A percentile compares a stretch with the other conserved stretches of the same genome.
Conservation (phyloP, 2,329 filamentous ascomycete species). For the Phyllosticta ampelicida region DNA sequence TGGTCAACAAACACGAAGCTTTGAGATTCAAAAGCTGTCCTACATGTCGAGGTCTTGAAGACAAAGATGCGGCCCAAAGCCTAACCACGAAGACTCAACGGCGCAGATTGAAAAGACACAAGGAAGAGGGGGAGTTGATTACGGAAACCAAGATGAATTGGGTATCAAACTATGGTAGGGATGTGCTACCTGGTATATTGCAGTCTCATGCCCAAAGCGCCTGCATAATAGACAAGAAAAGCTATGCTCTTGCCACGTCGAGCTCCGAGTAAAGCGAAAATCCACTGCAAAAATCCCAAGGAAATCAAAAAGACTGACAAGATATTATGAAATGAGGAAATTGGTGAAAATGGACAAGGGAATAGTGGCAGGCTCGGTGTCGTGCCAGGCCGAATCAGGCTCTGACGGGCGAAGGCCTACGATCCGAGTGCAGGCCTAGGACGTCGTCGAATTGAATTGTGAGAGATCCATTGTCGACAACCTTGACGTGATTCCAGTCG, state of each 20-base stretch:
- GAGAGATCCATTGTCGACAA: slow-evolving; percentile 23
- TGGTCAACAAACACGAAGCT: not conserved
- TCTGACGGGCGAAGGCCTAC: slow-evolving; percentile 7
- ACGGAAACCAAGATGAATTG: not conserved
- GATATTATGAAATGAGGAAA: not conserved
- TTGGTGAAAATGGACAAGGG: not conserved
- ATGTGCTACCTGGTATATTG: not conserved
- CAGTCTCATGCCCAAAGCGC: not conserved
- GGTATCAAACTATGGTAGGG: not conserved
- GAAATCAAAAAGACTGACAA: not conserved
- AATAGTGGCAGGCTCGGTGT: not conserved
- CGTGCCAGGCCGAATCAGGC: not conserved
- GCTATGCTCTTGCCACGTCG: not conserved
- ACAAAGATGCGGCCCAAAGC: no score
- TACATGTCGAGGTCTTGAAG: no score
- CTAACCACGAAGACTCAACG: no score
- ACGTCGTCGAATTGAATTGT: slow-evolving; percentile 28
- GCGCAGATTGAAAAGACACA: not conserved
- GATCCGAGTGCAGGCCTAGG: slow-evolving; percentile 15
- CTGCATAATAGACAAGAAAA: not conserved
- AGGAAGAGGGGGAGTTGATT: not conserved
- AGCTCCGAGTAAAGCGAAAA: not conserved
- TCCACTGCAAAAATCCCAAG: not conserved
- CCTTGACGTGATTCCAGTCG: slow-evolving; percentile 22
- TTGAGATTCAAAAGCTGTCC: not conserved